Base-by-base conservation (phyloP, 2,329 filamentous ascomycete genomes). In the Davidsoniella neocaledoniae region DNA sequence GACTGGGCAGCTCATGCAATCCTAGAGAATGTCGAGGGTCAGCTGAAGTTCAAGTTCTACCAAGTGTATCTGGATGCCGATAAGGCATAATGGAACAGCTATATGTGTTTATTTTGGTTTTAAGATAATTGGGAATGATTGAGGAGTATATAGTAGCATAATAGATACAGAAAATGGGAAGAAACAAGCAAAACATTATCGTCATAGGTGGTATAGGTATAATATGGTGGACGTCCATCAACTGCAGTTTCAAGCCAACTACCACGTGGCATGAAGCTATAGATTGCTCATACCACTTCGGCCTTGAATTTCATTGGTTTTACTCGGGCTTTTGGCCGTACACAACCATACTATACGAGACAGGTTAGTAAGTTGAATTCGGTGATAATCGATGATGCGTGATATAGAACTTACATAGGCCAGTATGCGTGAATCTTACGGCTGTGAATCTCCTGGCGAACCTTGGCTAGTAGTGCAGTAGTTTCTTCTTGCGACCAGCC, bases 1-100 rank as follows among this genome's bases (percentile, higher is more conserved):
- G 71, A 75, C 9, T 79, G 74, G 74, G 70, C 71, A 16, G 74
- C 67, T 47, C 63, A 71, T 54, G 74, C 71, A 3, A 46, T 50
- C 16, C 21, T 50, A 14, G 64, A 72, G 48, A 66, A 81, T 42
- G 61, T 46, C 10, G 68, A 71, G 43, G 74, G 70, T 3, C 68
- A 66, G 55, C 70, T 76, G 58, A 74, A 64, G 60, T 66, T 74
- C 63, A 61, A 65, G 26, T 71, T 68, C 54, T 75, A 76, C 58
- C 71, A 74, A 58, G 70, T 75, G 5, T 75, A 73, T 57, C 53
- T 74, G 55, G 71, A 50, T 21, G n/a, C 49, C 4, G 49, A 50
- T 37, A 50, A 50, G 38, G 10, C 23, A 26, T 14, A 26, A 14
- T 9, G 14, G 5, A 12, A 42, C 10, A 23, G 17, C 6, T 5